phyloP scores from a whole-genome alignment of 1,284 basidiomycete species.

The Wolfiporia cocos region DNA sequence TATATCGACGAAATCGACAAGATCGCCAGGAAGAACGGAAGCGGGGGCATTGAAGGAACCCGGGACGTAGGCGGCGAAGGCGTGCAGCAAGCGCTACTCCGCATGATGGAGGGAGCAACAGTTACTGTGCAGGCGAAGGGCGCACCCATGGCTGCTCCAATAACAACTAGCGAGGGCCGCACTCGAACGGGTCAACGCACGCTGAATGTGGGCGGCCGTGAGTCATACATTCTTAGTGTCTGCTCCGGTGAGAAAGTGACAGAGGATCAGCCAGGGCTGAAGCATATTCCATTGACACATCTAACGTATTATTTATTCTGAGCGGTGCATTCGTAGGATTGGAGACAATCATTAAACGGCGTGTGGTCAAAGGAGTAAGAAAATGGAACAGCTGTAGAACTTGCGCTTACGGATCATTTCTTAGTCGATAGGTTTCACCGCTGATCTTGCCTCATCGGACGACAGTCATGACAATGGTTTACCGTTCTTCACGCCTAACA shows the following conservation, averaged over 20 bases:
- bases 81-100: conserved; percentile 88
- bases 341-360: conserved; percentile 73
- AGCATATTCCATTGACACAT: conserved; percentile 75
- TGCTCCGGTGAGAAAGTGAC: neutral
- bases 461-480: conserved; percentile 29
- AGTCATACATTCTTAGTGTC: conserved; percentile 11
- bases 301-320: conserved; percentile 86
- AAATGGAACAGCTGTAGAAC: no score
- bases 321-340: conserved; percentile 94
- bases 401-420: neutral
- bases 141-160: conserved; percentile 38
- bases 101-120: conserved; percentile 90
- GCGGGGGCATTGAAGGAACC: conserved; percentile 62
- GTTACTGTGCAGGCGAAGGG: conserved; percentile 79
- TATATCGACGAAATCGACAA: conserved; percentile 98
- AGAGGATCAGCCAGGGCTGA: conserved; percentile 46
- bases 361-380: conserved; percentile 79
- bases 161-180: conserved; percentile 36
- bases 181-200: conserved; percentile 35
- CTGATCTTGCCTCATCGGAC: conserved; percentile 45
- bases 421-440: conserved; percentile 87
- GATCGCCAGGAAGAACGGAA: conserved; percentile 66
- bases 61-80: conserved; percentile 95
- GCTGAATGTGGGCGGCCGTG: conserved; percentile 23
- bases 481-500: conserved; percentile 74